These are phyloP conservation scores for Saccharomyces jurei DNA, from an alignment of 805 yeast genomes.

Conservation along the genomic window DNA sequence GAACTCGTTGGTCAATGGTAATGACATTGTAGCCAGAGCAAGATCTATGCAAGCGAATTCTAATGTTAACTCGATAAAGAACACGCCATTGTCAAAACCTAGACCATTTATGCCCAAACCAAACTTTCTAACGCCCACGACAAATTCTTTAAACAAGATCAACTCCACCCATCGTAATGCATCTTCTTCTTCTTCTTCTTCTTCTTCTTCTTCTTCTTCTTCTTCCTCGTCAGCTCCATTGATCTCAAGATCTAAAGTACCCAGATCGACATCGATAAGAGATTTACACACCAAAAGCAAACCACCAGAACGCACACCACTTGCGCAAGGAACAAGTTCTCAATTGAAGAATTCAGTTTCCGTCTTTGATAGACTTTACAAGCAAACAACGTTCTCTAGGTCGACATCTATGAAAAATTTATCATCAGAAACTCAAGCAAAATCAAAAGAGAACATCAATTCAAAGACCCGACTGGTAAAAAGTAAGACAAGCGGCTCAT, in stretches of 20 bases:
- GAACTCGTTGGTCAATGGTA: constrained; percentile 7
- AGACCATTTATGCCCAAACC: constrained; percentile 16
- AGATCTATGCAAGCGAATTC: constrained; percentile 5
- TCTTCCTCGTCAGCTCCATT: background rate
- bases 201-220: background rate
- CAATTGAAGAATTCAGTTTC: constrained; percentile 7
- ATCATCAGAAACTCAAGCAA: background rate
- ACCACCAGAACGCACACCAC: background rate
- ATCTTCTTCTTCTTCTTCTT: constrained; percentile 1
- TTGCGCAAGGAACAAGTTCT: background rate
- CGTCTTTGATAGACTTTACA: constrained; percentile 23
- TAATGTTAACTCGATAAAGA: constrained; percentile 8
- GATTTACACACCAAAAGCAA: background rate
- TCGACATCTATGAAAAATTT: constrained; percentile 17
- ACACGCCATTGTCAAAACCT: constrained; percentile 14
- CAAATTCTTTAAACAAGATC: constrained; percentile 17
- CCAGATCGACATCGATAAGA: background rate
- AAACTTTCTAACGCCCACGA: constrained; percentile 20
- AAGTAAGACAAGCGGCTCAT: constrained; percentile 10
- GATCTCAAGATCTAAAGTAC: background rate
- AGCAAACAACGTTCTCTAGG: constrained; percentile 15
- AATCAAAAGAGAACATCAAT: background rate
- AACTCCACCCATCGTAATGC: background rate
- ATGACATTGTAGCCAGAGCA: background rate
- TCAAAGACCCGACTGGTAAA: constrained; percentile 8